Conservation (phyloP, 805 yeast species). For the Sugiyamaella qingdaonensis region DNA sequence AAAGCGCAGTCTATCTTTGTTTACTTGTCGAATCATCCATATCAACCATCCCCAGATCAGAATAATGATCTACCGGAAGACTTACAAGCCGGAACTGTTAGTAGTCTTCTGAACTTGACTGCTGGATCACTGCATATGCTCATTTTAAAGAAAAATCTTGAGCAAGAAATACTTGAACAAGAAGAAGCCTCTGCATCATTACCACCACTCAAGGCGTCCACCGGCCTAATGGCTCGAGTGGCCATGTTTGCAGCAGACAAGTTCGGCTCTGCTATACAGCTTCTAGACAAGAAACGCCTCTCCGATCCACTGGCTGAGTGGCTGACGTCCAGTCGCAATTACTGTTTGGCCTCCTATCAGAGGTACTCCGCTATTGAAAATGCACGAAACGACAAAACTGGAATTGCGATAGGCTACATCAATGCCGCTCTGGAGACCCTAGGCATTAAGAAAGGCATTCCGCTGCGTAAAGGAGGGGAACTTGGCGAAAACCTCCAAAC, state of each 20-base stretch:
- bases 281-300: slow-evolving; percentile 16
- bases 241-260: slow-evolving; percentile 32
- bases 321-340: slow-evolving; percentile 25
- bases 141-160: slow-evolving; percentile 26
- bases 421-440: slow-evolving; percentile 22
- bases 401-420: slow-evolving; percentile 29
- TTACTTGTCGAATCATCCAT: slow-evolving; percentile 22
- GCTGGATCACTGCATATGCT: slow-evolving; percentile 30
- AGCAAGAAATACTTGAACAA: slow-evolving; percentile 12
- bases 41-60: not conserved
- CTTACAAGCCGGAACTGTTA: slow-evolving; percentile 12
- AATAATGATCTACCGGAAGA: slow-evolving; percentile 2
- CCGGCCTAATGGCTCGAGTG: slow-evolving; percentile 28
- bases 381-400: slow-evolving; percentile 24
- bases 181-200: slow-evolving; percentile 5
- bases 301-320: slow-evolving; percentile 23
- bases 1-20: slow-evolving; percentile 24
- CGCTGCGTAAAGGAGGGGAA: slow-evolving; percentile 6
- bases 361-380: slow-evolving; percentile 28
- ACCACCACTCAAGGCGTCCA: slow-evolving; percentile 18
- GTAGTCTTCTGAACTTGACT: slow-evolving; percentile 21
- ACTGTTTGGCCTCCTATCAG: slow-evolving; percentile 26
- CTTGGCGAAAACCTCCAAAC: slow-evolving; percentile 18
- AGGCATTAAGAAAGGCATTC: slow-evolving; percentile 2
- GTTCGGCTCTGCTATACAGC: slow-evolving; percentile 27